Base-by-base conservation (phyloP, 192 early-diverging fungal genomes). In the Umbelopsis sp. region DNA sequence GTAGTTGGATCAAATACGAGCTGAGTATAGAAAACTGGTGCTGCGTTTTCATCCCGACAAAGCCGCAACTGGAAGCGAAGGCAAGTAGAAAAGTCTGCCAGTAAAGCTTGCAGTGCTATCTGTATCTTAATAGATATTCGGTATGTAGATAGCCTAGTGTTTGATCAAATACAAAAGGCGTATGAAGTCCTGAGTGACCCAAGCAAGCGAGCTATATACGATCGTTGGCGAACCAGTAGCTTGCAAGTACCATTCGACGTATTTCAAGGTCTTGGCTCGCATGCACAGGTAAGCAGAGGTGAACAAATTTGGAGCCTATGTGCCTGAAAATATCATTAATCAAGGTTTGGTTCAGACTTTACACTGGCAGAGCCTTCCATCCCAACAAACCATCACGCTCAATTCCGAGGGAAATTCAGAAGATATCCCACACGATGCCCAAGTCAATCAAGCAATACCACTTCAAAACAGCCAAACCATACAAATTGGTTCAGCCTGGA, bases 31-130 rank as follows among this genome's bases (percentile, higher is more conserved):
- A 41, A 47, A 67, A 25, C 67, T 77, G 9, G 75, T 67, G 12
- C 45, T 77, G 9, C 48, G 64, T 9, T 67, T 72, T 52, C 75
- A 77, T 52, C 75, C 75, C 30, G 75, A 77, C 46, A 77, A 77
- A 50, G 18, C 51, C 16, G 23, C 72, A 11, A 22, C 21, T 35
- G 45, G 69, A 44, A 30, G 33, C 12, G 15, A 35, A 33, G 55
- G 55, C 30, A 51, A 64, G 44, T 45, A 52, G 21, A 23, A 65
- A 18, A 23, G 21, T 13, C 4, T 20, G 11, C 10, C 49, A 41
- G 7, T 6, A 49, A 22, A 15, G 20, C n/a, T 45, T 5, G 11
- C 21, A 46, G 3, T 23, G 22, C 44, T 0, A 21, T n/a, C 5
- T 21, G 21, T 23, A 44, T 12, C 48, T 25, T 51, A 35, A 55